These are phyloP conservation scores for Tranzscheliella williamsii DNA, from an alignment of 1,284 basidiomycete species.

Conservation along the genomic window DNA sequence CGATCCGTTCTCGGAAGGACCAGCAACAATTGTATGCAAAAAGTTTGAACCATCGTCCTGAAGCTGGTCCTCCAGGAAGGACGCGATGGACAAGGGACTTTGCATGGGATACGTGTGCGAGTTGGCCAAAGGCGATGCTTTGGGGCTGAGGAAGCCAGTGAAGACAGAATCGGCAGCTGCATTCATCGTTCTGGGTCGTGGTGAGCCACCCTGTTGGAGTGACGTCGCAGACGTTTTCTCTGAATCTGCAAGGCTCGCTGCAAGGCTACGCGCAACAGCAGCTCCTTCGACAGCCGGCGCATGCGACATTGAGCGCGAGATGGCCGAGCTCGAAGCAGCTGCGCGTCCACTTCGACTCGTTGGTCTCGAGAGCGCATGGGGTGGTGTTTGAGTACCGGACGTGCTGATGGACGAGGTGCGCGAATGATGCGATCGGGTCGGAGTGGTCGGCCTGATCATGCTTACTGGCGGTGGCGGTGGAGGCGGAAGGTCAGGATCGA, in stretches of 20 bases:
- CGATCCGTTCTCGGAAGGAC: no score
- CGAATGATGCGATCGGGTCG: conserved; percentile 17
- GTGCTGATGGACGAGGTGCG: conserved; percentile 19
- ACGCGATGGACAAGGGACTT: neutral
- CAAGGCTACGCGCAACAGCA: conserved; percentile 3
- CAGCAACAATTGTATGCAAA: no score
- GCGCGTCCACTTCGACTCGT: conserved; percentile 23
- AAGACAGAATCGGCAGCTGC: no score
- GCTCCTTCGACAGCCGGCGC: conserved; percentile 1
- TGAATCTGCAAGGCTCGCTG: conserved; percentile 1
- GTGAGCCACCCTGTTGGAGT: neutral
- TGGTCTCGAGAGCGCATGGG: conserved; percentile 15
- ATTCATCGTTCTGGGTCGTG: neutral
- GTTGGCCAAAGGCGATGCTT: no score
- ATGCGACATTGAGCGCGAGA: conserved; percentile 4
- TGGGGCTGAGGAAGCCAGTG: no score
- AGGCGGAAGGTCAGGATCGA: conserved; percentile 30
- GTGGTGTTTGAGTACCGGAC: conserved; percentile 17
- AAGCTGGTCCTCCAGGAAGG: neutral
- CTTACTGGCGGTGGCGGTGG: neutral
- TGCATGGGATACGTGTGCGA: no score
- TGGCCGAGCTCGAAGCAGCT: neutral
- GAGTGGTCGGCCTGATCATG: conserved; percentile 12
- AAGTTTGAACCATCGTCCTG: no score
- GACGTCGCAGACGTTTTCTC: neutral